These are phyloP conservation scores for Telfairia occidentalis DNA, from an alignment of 331 rosid genomes.

Conservation along the genomic window DNA sequence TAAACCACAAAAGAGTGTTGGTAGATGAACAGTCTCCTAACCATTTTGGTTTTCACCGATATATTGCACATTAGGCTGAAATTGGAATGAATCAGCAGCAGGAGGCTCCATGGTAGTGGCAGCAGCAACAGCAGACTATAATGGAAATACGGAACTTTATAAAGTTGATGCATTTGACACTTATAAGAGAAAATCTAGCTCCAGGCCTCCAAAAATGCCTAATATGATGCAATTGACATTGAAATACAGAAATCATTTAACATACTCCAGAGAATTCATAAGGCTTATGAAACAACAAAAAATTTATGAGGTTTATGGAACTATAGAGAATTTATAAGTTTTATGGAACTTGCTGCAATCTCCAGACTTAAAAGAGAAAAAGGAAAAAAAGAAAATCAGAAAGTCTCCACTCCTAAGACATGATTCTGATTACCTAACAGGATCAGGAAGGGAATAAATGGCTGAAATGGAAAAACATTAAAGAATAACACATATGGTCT, in stretches of 20 bases:
- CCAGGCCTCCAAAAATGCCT: constrained; percentile 7
- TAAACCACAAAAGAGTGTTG: not conserved
- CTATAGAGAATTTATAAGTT: not conserved
- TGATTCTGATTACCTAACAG: not conserved
- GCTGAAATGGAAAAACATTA: not conserved
- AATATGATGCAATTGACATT: not conserved
- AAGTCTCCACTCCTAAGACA: not conserved
- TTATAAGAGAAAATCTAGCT: not conserved
- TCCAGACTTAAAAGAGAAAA: not conserved
- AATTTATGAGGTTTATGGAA: not conserved
- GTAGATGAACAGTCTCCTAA: constrained; percentile 18
- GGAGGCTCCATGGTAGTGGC: constrained; percentile 20
- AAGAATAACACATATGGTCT: not conserved
- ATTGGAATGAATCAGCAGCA: constrained; percentile 16
- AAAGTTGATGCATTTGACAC: constrained; percentile 8
- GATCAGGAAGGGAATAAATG: not conserved
- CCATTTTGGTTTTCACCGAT: constrained; percentile 53
- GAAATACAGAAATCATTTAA: not conserved
- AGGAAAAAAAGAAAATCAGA: not conserved
- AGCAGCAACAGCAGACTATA: constrained; percentile 20
- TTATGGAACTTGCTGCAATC: not conserved
- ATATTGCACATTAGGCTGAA: constrained; percentile 44
- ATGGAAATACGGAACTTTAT: constrained; percentile 22
- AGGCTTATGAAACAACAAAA: not conserved
- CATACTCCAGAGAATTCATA: not conserved